A percentile compares a stretch with the other conserved stretches of the same genome.
phyloP scores from a whole-genome alignment of 2,329 filamentous ascomycete species.

The Cladobotryum protrusum region DNA sequence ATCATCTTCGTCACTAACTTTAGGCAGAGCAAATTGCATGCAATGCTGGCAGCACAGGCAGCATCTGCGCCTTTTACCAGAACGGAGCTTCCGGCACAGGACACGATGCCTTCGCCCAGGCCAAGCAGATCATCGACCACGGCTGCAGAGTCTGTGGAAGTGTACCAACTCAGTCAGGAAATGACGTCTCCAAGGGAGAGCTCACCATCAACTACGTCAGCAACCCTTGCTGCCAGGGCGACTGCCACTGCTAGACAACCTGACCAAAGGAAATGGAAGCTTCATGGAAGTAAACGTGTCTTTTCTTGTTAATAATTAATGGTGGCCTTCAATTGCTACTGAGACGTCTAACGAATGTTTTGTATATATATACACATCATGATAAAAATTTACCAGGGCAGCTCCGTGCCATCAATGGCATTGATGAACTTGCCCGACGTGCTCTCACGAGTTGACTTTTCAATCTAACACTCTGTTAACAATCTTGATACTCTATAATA shows the following conservation, averaged over 20 bases:
- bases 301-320: no score
- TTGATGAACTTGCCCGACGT: constrained; percentile 19
- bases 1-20: not conserved
- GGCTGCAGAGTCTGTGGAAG: constrained; percentile 10
- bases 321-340: no score
- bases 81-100: constrained; percentile 9
- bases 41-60: constrained; percentile 7
- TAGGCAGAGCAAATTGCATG: constrained; percentile 8
- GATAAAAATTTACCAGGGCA: constrained; percentile 13
- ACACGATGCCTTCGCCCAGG: constrained; percentile 3
- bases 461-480: constrained; percentile 17
- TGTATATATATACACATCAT: no score
- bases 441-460: constrained; percentile 28
- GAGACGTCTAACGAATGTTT: no score
- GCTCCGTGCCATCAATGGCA: constrained; percentile 11
- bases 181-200: constrained; percentile 11
- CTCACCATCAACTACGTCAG: constrained; percentile 12
- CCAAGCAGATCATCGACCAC: constrained; percentile 10
- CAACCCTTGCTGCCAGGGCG: constrained; percentile 8
- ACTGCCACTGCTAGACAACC: constrained; percentile 6
- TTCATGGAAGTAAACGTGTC: no score
- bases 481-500: no score
- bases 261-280: no score
- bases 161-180: constrained; percentile 11
- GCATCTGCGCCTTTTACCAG: constrained; percentile 13